Evolutionary conservation across 228 moss, liverwort and hornwort genomes (phyloP).

Genomic region (Sphagnum fallax): DNA sequence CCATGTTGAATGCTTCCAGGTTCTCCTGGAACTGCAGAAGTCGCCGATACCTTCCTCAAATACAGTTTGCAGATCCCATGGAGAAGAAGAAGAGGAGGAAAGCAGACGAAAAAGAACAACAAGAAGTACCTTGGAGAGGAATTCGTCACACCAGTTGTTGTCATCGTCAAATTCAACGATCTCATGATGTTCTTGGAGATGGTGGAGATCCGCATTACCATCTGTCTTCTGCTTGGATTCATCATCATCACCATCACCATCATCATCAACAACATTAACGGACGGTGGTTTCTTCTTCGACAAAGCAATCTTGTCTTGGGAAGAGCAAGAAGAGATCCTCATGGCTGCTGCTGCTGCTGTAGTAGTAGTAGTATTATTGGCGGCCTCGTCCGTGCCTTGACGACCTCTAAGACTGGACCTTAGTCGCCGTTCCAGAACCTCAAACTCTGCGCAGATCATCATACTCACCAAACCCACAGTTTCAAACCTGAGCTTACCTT

Average conservation of each 20-base stretch:
- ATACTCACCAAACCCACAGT: background rate
- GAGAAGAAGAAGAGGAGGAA: background rate
- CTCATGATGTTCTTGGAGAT: conserved; percentile 9
- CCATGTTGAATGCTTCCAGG: background rate
- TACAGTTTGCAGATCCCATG: background rate
- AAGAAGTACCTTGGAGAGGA: background rate
- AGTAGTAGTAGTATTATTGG: too few species aligned
- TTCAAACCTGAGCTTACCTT: background rate
- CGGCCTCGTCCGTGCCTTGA: too few species aligned
- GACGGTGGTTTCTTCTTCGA: background rate
- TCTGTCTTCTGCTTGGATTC: background rate
- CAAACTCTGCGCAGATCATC: background rate
- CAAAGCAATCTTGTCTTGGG: background rate
- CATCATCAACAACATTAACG: background rate
- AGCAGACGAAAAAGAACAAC: conserved; percentile 21
- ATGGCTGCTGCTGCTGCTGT: background rate
- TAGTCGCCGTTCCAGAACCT: background rate
- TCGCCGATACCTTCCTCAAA: background rate
- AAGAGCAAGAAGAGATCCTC: background rate
- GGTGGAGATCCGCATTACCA: background rate
- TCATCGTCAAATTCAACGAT: conserved; percentile 28
- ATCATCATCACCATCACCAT: background rate
- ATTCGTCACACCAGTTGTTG: conserved; percentile 24
- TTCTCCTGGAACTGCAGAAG: background rate
- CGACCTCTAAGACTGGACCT: background rate